Base-by-base conservation (phyloP, 805 yeast genomes). In the Kockiozyma suomiensis region DNA sequence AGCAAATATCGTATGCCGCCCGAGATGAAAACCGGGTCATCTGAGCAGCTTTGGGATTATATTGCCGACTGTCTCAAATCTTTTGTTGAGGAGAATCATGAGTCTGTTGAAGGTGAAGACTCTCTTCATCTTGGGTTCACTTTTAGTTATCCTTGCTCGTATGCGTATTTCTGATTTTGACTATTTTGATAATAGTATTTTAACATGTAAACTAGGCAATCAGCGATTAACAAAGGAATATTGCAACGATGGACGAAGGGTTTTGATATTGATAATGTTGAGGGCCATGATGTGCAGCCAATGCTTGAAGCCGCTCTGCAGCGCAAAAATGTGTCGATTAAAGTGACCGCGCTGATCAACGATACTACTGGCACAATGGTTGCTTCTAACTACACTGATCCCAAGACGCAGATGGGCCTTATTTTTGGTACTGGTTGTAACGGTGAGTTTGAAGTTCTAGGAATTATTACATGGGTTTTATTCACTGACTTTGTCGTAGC, bases 201-300 rank as follows among this genome's bases (percentile, higher is more conserved):
- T 51, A 50, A 54, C 47, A 25, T 19, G n/a, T 12, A n/a, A 30
- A 30, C 10, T 33, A 54, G 58, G 25, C 99, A 93, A 77, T 74
- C 78, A 67, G 87, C 88, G 62, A 90, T 93, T 74, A 87, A 90
- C 79, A 80, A 82, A 68, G 99, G 98, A 75, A 73, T 87, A 57
- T 82, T 93, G 72, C 97, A 90, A 80, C 83, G 93, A 76, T 93
- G 98, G 98, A 93, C 98, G 65, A 93, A 93, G 79, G 99, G 98
- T 66, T 93, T 89, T 77, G 97, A 93, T 75, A 90, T 93, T 69
- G 87, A 83, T 61, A 90, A 87, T 61, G 97, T 93, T 58, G 98
- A 93, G 78, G 97, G 97, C 66, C 83, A 88, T 59, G 96, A 93
- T 72, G 97, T 93, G 62, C 97, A 88, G 54, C 96, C 96, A 65